Evolutionary conservation across 1,284 basidiomycete species (phyloP), one percentile per base, ranked within the genome.

Genomic region (Rhizoctonia solani): DNA sequence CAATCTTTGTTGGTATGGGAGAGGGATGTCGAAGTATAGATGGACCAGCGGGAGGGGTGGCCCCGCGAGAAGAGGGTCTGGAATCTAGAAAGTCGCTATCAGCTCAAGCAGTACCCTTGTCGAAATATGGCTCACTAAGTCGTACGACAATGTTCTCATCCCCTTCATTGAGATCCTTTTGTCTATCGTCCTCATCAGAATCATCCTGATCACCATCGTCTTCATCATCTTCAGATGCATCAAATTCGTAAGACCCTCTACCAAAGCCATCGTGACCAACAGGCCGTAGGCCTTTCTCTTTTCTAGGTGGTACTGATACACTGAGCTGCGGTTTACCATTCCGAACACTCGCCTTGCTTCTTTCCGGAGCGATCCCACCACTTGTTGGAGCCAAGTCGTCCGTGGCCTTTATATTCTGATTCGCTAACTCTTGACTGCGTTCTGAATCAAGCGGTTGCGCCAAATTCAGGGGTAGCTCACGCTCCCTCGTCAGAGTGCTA

Each of bases 11-110:
- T 4, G 58, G 58, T 25, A 63, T 63, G 16, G 58, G 58, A 3
- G 58, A 52, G 19, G 58, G 47, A 29, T 63, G 58, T 41, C 58
- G 58, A 63, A 63, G 58, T n/a, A 63, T 63, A 1, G 58, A 63
- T 32, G 58, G 58, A 3, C 58, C 58, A 25, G 58, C 46, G 4
- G 58, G 58, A 27, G 58, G 58, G 4, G 58, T 63, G 19, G 58
- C 46, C 30, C 58, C 58, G 25, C 58, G 46, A 52, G 47, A 63
- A 41, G 46, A 37, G 16, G 58, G 58, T 27, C 58, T 30, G 19
- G 58, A 52, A 41, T 63, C 58, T 63, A 27, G 19, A 61, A 52
- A 4, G 37, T 25, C 21, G 11, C n/a, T 14, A 16, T 63, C 42
- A 41, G 46, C 41, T 37, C 19, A 52, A 39, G n/a, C 19, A 21